Conservation (phyloP, 805 yeast species). For the Wickerhamomyces ciferrii region DNA sequence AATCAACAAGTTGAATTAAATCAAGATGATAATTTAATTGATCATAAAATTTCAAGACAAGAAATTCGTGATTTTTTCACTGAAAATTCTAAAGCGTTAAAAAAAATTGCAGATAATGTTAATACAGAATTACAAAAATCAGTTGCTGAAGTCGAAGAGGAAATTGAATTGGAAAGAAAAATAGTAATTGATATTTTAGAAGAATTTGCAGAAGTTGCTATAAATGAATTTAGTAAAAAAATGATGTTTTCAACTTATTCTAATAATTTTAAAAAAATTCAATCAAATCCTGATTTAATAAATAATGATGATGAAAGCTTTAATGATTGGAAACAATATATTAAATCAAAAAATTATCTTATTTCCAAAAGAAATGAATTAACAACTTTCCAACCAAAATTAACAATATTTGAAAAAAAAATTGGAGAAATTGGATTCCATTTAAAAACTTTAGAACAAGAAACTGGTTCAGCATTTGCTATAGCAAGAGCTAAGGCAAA, state of each 20-base stretch:
- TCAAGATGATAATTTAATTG: conserved; percentile 26
- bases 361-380: conserved; percentile 51
- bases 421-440: conserved; percentile 32
- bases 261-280: conserved; percentile 15
- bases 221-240: conserved; percentile 58
- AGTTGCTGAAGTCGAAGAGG: conserved; percentile 28
- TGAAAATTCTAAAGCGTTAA: conserved; percentile 24
- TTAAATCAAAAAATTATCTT: conserved; percentile 48
- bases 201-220: conserved; percentile 65
- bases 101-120: conserved; percentile 25
- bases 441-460: conserved; percentile 45
- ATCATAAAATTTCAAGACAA: conserved; percentile 38
- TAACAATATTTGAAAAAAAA: conserved; percentile 24
- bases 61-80: conserved; percentile 39
- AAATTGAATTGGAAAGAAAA: conserved; percentile 32
- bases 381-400: conserved; percentile 27
- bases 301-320: conserved; percentile 31
- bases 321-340: conserved; percentile 58
- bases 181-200: conserved; percentile 61
- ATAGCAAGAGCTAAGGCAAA: conserved; percentile 55
- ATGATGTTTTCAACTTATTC: conserved; percentile 35
- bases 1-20: conserved; percentile 30
- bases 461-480: conserved; percentile 56
- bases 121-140: conserved; percentile 24
- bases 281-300: conserved; percentile 3